phyloP scores from a whole-genome alignment of 1,284 basidiomycete species.

The Marasmius oreades region DNA sequence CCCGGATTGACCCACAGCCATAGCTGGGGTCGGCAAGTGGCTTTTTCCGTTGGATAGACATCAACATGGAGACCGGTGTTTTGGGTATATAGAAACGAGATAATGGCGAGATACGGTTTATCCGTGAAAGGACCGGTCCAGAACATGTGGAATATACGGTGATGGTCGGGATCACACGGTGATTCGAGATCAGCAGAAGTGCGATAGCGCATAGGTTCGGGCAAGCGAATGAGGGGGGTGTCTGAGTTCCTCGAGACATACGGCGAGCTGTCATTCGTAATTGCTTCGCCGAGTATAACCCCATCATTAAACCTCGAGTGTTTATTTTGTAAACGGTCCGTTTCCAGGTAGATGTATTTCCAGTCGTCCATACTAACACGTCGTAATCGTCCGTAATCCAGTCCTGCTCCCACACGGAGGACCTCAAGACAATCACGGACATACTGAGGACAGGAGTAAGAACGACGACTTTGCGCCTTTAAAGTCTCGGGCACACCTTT shows the following conservation, averaged over 20 bases:
- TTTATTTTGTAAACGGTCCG: conserved; percentile 27
- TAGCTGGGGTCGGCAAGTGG: conserved; percentile 69
- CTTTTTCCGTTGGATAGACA: conserved; percentile 30
- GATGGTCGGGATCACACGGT: conserved; percentile 68
- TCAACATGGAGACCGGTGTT: conserved; percentile 67
- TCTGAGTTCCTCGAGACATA: conserved; percentile 14
- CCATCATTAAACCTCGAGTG: conserved; percentile 13
- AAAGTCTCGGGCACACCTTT: conserved; percentile 50
- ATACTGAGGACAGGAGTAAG: conserved; percentile 40
- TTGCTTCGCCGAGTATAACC: conserved; percentile 6
- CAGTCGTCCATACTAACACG: conserved; percentile 58
- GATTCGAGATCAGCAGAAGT: conserved; percentile 52
- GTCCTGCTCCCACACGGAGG: conserved; percentile 64
- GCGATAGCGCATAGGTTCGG: conserved; percentile 39
- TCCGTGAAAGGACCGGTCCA: conserved; percentile 85
- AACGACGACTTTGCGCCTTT: background rate
- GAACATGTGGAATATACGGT: conserved; percentile 81
- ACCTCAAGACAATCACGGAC: conserved; percentile 81
- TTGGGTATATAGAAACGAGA: conserved; percentile 81
- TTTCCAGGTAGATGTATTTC: conserved; percentile 69
- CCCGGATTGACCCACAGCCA: conserved; percentile 91
- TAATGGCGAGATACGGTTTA: conserved; percentile 77
- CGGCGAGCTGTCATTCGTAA: background rate
- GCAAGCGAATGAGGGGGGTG: conserved; percentile 36
- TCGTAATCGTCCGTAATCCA: conserved; percentile 65